Evolutionary conservation across 352 stramenopile species (phyloP), one percentile per base, ranked within the genome.

Genomic region (Phytophthora nicotianae): DNA sequence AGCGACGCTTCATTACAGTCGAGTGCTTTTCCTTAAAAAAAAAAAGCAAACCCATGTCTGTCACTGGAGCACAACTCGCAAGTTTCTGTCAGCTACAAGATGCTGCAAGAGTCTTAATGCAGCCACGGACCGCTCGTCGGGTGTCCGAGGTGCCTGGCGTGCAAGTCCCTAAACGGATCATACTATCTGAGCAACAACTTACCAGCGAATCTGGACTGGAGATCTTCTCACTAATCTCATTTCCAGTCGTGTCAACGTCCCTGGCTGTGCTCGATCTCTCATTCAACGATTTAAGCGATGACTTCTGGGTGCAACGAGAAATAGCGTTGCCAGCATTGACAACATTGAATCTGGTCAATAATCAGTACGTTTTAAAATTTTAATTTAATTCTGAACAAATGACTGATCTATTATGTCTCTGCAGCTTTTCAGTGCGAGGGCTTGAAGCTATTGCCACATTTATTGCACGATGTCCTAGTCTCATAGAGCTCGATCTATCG

Each of bases 311-410:
- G 23, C 40, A 52, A 20, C 43, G 32, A 68, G 27, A 20, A 32
- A 17, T 32, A 29, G 20, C 20, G 38, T 82, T 62, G 72, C 43
- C 70, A n/a, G 29, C 47, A 2, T 51, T 88, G 10, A 66, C 50
- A 9, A 67, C 42, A 2, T 37, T 89, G 9, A 80, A 80, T 40
- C 43, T 89, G 0, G 74, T 74, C 10, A 88, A 77, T 56, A 89
- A 88, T 50, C 64, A 53, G 80, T 89, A 68, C 5, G 61, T 51
- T 43, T 38, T 27, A 11, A 20, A 26, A 33, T n/a, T n/a, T n/a
- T n/a, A n/a, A n/a, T n/a, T n/a, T n/a, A n/a, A n/a, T n/a, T n/a
- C n/a, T 19, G 16, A 19, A 16, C 8, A 38, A n/a, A 38, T 38
- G 10, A 17, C 32, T 16, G 10, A n/a, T 8, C 11, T 27, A 11